A percentile compares a stretch with the other conserved stretches of the same genome.
Evolutionary conservation across 2,329 filamentous ascomycete genomes (phyloP).

Genomic region (Apiospora rasikravindrae): DNA sequence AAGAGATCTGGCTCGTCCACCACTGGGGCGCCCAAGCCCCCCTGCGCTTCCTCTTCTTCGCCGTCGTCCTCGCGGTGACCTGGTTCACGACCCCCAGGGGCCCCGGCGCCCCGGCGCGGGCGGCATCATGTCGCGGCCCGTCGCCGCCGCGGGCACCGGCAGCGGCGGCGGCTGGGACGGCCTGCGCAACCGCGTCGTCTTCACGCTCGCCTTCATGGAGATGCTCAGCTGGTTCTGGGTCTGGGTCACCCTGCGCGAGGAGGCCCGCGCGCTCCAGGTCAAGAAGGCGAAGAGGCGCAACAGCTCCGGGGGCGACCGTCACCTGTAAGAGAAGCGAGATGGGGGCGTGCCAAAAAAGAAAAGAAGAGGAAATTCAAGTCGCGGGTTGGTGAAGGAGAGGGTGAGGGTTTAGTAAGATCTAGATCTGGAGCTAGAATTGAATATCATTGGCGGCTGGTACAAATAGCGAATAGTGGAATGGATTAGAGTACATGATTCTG

Average conservation of each 20-base stretch:
- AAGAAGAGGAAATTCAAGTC: not conserved
- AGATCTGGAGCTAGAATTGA: conserved; percentile 1
- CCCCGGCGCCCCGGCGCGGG: conserved; percentile 47
- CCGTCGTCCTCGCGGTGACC: conserved; percentile 56
- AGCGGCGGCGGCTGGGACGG: conserved; percentile 61
- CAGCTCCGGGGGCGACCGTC: conserved; percentile 3
- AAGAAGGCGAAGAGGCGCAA: conserved; percentile 15
- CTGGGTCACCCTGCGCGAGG: conserved; percentile 72
- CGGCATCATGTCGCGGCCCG: conserved; percentile 40
- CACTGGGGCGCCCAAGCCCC: conserved; percentile 71
- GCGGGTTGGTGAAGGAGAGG: not conserved
- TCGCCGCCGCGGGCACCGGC: conserved; percentile 41
- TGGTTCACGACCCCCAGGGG: conserved; percentile 44
- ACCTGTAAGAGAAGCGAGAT: not conserved
- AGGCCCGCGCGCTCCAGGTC: conserved; percentile 41
- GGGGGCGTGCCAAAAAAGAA: not conserved
- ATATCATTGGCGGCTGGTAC: not conserved
- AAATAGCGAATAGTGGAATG: not conserved
- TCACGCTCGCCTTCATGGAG: conserved; percentile 85
- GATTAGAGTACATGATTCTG: not conserved
- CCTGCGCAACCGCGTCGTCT: conserved; percentile 83
- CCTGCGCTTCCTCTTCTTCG: conserved; percentile 60
- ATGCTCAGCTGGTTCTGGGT: conserved; percentile 88
- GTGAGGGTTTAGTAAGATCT: not conserved
- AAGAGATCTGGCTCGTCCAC: conserved; percentile 66